Base-by-base conservation (phyloP, 2,329 filamentous ascomycete genomes). In the Fusarium dimerum region DNA sequence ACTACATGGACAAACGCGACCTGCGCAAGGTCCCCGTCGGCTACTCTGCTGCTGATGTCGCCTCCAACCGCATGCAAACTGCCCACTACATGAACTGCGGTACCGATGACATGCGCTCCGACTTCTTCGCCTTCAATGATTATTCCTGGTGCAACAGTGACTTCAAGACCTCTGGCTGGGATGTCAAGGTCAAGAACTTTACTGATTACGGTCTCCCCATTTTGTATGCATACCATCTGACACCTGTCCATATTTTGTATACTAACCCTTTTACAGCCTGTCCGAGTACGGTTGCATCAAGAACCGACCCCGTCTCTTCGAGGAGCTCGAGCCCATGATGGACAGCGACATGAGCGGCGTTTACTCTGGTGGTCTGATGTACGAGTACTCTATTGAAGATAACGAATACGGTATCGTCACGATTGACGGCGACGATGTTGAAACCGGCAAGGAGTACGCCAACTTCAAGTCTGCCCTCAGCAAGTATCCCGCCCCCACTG, bases 61-160 rank as follows among this genome's bases (percentile, higher is more conserved):
- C 89, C 54, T 81, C 85, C 67, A 96, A 95, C 79, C 89, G 92
- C 65, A 84, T 88, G 76, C 84, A 96, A 76, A 91, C 91, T 71
- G 92, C 92, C 44, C 68, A 86, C 48, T 97, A 95, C 81, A 91
- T 97, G 86, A 96, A 96, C 83, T 97, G 92, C 69, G 92, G 92
- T 56, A 78, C 83, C 49, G 89, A 93, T 45, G 87, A 92, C 59
- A 85, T 88, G 76, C 87, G 92, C 63, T 90, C 87, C 64, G 92
- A 96, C 74, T 93, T 93, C 77, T 93, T 92, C 67, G 89, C 87
- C 55, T 92, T 92, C 76, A 94, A 94, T 76, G 90, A 93, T 75
- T 93, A 93, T 76, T 92, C 89, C 3, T 93, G 87, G 88, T 93
- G 90, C 73, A 86, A 87, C 58, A 86, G 85, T 43, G 79, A 84